Base-by-base conservation (phyloP, 2,329 filamentous ascomycete species). In the Fonsecaea erecta region DNA sequence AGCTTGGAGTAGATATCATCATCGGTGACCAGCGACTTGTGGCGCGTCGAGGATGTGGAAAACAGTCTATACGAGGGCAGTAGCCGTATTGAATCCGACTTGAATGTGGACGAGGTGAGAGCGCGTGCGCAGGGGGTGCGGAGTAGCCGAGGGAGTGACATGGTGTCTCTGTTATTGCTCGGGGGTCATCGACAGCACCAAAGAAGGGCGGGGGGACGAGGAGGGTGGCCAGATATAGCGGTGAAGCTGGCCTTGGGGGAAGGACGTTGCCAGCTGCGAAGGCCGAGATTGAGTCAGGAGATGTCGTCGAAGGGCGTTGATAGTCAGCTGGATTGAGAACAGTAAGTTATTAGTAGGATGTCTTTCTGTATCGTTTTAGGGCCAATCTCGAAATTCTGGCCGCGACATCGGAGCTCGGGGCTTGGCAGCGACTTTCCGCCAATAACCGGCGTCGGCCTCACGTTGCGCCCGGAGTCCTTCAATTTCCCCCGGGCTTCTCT, bases 1-100 rank as follows among this genome's bases (percentile, higher is more conserved):
- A 88, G 85, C 37, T 66, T 68, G 24, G 64, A 59, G 48, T 52
- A 28, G 5, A 63, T 24, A 26, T 64, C 64, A 54, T 72, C 69
- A 18, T 71, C 69, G 16, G 55, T 30, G 16, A 55, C 26, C 12
- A 63, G 32, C 18, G 56, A 63, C 28, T 71, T 60, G 11, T 54
- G 65, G 43, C 66, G 64, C 54, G 52, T 34, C 58, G 61, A 58
- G 40, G 63, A 65, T 46, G 69, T 65, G 11, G 69, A 70, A 60
- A 72, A 72, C 2, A 43, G 24, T 59, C 65, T 65, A 16, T 43
- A 61, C 21, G 59, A 56, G 21, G 63, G 66, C 48, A 56, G 62
- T 30, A 66, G 58, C 57, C 60, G 62, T 30, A 67, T 16, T 14
- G 62, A 56, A n/a, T 67, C 37, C 28, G 52, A 53, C 48, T 61